Percentiles rank a stretch among this genome's conserved stretches.
Evolutionary conservation across 306 rosid species (phyloP).

Genomic region (Ormosia emarginata): DNA sequence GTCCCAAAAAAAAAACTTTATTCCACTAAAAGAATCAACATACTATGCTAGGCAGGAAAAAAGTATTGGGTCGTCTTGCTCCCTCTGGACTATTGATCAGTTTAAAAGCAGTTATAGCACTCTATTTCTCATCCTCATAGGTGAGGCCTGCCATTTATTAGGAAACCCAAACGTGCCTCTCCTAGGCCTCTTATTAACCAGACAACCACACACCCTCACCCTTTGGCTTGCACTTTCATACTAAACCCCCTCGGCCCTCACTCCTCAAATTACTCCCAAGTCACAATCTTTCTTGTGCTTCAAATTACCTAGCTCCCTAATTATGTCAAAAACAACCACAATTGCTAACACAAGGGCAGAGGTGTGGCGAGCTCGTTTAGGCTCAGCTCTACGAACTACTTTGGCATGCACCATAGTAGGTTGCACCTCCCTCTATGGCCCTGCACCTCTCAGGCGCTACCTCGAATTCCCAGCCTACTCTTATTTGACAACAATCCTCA

Average conservation of each 20-base stretch:
- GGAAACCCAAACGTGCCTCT: background rate
- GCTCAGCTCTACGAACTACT: conserved; percentile 54
- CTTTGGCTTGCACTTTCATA: background rate
- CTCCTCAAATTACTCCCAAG: background rate
- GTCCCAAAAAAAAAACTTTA: no score
- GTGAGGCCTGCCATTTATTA: background rate
- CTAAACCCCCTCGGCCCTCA: background rate
- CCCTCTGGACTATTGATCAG: background rate
- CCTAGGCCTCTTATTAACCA: background rate
- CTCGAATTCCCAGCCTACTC: conserved; percentile 57
- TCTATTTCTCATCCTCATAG: background rate
- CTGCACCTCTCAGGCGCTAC: conserved; percentile 30
- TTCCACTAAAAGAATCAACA: background rate
- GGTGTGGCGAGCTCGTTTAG: conserved; percentile 41
- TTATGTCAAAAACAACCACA: conserved; percentile 26
- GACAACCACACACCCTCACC: background rate
- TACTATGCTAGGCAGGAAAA: background rate
- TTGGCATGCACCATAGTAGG: conserved; percentile 68
- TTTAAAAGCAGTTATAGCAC: background rate
- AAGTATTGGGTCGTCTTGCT: background rate
- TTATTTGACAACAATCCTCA: conserved; percentile 54
- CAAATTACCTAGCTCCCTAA: background rate
- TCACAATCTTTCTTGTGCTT: background rate
- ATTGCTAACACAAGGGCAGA: conserved; percentile 9
- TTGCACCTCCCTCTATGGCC: conserved; percentile 49